These are phyloP conservation scores for Aaosphaeria pasadenensis DNA, from an alignment of 2,329 filamentous ascomycete genomes.

Conservation along the genomic window DNA sequence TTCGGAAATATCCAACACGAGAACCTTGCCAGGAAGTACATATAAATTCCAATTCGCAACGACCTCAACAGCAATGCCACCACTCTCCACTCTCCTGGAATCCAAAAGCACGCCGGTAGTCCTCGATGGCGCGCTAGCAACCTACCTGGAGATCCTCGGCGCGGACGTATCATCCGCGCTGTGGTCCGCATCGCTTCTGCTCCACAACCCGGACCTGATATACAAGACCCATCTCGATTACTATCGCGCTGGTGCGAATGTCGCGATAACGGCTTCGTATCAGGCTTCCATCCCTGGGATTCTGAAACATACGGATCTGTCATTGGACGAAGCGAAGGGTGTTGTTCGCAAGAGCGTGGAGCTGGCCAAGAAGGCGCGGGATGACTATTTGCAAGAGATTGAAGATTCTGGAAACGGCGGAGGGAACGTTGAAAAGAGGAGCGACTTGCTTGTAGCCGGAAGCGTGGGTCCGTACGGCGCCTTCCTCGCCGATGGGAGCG, in stretches of 20 bases:
- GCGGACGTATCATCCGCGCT: conserved; percentile 42
- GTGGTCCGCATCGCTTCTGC: conserved; percentile 46
- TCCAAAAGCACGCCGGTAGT: conserved; percentile 27
- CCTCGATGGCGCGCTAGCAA: conserved; percentile 48
- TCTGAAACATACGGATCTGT: conserved; percentile 33
- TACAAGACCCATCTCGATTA: conserved; percentile 44
- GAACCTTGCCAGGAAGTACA: too few relatives aligned
- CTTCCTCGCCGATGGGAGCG: conserved; percentile 45
- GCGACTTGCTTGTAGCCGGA: conserved; percentile 39
- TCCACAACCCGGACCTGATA: conserved; percentile 40
- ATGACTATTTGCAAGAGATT: conserved; percentile 19
- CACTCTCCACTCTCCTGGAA: conserved; percentile 5
- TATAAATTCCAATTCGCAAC: neutral
- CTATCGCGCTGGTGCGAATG: conserved; percentile 43
- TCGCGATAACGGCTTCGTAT: conserved; percentile 49
- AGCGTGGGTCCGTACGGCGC: conserved; percentile 49
- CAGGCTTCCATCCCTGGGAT: conserved; percentile 46
- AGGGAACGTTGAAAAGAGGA: conserved; percentile 1
- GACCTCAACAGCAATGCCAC: neutral
- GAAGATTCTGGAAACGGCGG: neutral
- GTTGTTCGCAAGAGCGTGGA: conserved; percentile 41
- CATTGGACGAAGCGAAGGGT: conserved; percentile 27
- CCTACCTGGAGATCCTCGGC: conserved; percentile 45
- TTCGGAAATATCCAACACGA: too few relatives aligned
- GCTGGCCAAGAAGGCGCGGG: conserved; percentile 38